Evolutionary conservation across 768 basidiomycete genomes (phyloP).

Genomic region (Mycena chlorophos): DNA sequence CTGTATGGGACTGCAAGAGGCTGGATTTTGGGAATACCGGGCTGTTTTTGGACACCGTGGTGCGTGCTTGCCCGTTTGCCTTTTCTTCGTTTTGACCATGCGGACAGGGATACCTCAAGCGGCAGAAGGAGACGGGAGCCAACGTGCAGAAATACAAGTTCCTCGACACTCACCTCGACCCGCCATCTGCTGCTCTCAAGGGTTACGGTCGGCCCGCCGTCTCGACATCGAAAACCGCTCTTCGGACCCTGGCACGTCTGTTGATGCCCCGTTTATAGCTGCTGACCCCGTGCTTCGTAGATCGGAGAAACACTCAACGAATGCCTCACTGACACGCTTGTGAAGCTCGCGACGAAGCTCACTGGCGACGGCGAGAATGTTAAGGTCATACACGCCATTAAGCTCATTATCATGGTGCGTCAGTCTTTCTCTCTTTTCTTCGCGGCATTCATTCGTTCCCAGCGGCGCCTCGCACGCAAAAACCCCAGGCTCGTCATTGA

Average conservation of each 20-base stretch:
- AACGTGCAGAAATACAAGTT: no score
- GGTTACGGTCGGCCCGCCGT: no score
- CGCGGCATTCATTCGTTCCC: not conserved
- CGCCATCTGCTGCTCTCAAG: no score
- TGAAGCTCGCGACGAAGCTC: not conserved
- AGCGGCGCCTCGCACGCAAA: slow-evolving; percentile 1
- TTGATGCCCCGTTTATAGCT: not conserved
- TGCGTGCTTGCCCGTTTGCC: no score
- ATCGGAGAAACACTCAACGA: not conserved
- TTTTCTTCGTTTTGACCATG: no score
- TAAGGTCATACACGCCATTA: slow-evolving; percentile 2
- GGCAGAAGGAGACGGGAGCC: no score
- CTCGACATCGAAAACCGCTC: not conserved
- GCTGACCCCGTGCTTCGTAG: not conserved
- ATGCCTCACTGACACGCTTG: not conserved
- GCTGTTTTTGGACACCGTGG: no score
- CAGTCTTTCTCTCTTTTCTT: not conserved
- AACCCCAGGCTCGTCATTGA: no score
- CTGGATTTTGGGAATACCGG: no score
- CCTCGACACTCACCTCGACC: no score
- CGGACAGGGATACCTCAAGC: no score
- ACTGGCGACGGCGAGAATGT: not conserved
- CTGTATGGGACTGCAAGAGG: no score
- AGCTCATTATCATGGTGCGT: slow-evolving; percentile 1
- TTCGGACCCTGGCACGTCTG: not conserved